Evolutionary conservation across 1,284 basidiomycete species (phyloP), one percentile per base, ranked within the genome.

Genomic region (Neotropicomus parvogracilis): DNA sequence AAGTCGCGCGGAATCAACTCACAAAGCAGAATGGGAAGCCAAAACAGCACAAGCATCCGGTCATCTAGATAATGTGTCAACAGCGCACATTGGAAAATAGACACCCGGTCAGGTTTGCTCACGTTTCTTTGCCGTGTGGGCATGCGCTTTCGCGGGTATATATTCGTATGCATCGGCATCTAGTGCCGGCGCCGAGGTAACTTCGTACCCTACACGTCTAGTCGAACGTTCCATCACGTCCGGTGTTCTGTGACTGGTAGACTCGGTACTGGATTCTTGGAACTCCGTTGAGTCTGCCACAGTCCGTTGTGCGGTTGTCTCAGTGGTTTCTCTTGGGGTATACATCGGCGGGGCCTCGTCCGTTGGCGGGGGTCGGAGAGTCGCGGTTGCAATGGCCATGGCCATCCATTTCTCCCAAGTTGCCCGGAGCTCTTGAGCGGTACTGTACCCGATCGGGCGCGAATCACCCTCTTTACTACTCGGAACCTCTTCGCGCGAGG

Each of bases 1-100:
- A 21, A 46, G 37, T 47, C 32, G 60, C 39, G 35, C 12, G 50
- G 46, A 33, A 41, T 40, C 39, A 2, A 82, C 85, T 72, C 59
- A 89, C 88, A 68, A 55, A 91, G 67, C 27, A 97, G 74, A 55
- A 95, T 90, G 3, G 94, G 94, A 57, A 97, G 78, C 94, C 94
- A 97, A 77, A 97, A 97, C 48, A 91, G 70, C 43, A 94, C 70
- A 40, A 97, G 79, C 94, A 97, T 97, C 40, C 84, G 83, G 67
- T 97, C 93, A 68, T 90, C 92, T 91, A 59, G 20, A 57, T 10
- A 32, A 36, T 10, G 9, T 17, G 44, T 60, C 26, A 64, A 16
- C 6, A 43, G 5, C 13, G 28, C 6, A 5, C 0, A 6, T 20
- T 4, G 31, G 3, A 33, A 21, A 36, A 6, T 26, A 38, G 39